Base-by-base conservation (phyloP, 768 basidiomycete genomes). In the Trametes cubensis region DNA sequence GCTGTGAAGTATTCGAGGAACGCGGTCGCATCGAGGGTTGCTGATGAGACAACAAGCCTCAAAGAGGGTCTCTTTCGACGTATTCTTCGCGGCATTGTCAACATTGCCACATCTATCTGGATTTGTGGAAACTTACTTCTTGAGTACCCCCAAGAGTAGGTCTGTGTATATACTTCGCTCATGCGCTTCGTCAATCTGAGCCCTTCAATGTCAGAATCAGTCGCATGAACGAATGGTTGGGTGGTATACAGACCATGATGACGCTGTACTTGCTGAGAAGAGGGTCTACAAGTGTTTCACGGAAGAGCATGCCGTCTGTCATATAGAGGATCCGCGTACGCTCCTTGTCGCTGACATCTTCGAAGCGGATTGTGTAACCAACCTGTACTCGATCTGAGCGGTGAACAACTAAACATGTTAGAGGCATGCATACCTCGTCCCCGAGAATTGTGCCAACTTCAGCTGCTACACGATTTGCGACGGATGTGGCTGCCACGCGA, bases 301-400 rank as follows among this genome's bases (percentile, higher is more conserved):
- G 85, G 73, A 98, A 98, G 40, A 99, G 86, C 88, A 98, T 95
- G 47, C 97, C 97, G 73, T 99, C 97, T 34, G 97, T 99, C 85
- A 98, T 84, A 74, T 98, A 99, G 45, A 94, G 83, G 73, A 99
- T 92, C 28, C 92, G 83, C 1, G 97, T 98, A 55, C 85, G 80
- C 28, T 89, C 84, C 68, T 91, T 93, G 71, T 84, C 84, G 69
- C 89, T 92, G 55, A 96, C 86, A 67, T 97, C 94, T 73, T 99
- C 97, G 63, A 98, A 98, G 10, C 97, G 88, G 64, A 99, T 98
- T 6, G 92, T 92, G 72, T 99, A 99, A 7, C 97, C 97, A 67
- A 99, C 95, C 94, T 97, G 62, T 3, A n/a, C n/a, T n/a, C n/a
- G n/a, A n/a, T n/a, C n/a, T n/a, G n/a, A n/a, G n/a, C n/a, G n/a